Evolutionary conservation across 768 basidiomycete genomes (phyloP).

Genomic region (Boletales sp.): DNA sequence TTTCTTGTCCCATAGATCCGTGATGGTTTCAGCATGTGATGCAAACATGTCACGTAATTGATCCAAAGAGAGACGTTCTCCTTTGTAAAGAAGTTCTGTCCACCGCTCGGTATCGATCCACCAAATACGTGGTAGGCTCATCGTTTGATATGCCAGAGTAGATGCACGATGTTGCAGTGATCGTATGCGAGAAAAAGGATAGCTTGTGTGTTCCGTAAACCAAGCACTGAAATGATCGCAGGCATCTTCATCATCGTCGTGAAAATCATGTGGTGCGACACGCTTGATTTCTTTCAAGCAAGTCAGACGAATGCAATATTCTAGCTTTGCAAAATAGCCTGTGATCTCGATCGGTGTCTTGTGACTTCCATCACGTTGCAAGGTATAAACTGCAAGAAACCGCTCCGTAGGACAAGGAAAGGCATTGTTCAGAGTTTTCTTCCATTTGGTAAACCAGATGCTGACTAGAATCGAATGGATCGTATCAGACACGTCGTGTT

Average conservation of each 20-base stretch:
- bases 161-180: not conserved
- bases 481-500: too few relatives aligned
- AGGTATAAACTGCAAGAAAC: not conserved
- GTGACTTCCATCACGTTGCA: not conserved
- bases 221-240: not conserved
- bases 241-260: not conserved
- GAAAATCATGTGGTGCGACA: not conserved
- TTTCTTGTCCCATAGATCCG: not conserved
- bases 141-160: not conserved
- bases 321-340: not conserved
- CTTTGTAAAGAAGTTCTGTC: not conserved
- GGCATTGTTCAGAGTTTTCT: not conserved
- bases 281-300: not conserved
- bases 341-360: not conserved
- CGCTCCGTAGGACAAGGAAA: not conserved
- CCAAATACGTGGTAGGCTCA: not conserved
- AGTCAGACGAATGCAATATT: not conserved
- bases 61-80: not conserved
- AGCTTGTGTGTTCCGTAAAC: not conserved
- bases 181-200: not conserved
- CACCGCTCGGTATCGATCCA: not conserved
- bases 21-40: not conserved
- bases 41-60: not conserved
- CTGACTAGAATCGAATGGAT: too few relatives aligned
- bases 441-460: not conserved